Percentiles rank a stretch among this genome's conserved stretches.
Conservation (phyloP, 2,329 filamentous ascomycete genomes). For the Microascus cirrosus region DNA sequence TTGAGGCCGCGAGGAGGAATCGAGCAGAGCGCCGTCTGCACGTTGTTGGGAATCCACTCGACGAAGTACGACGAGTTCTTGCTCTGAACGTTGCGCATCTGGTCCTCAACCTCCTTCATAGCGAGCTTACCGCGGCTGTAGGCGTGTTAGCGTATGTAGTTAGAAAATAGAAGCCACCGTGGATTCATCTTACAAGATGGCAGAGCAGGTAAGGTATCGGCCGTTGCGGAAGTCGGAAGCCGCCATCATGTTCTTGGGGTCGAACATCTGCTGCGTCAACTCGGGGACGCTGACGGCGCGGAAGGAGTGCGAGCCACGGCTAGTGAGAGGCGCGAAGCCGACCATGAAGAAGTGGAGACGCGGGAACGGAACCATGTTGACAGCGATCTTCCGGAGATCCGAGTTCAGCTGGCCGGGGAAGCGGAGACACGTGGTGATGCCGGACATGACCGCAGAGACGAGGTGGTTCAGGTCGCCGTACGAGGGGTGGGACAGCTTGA, state of each 20-base stretch:
- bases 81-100: conserved; percentile 99
- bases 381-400: conserved; percentile 96
- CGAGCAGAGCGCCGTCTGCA: conserved; percentile 98
- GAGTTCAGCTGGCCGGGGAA: conserved; percentile 99
- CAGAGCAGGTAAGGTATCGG: conserved; percentile 98
- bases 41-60: conserved; percentile 99
- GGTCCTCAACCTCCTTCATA: conserved; percentile 99
- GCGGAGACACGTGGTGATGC: conserved; percentile 94
- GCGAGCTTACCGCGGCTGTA: conserved; percentile 90
- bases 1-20: conserved; percentile 95
- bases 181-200: conserved; percentile 66
- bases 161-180: neutral
- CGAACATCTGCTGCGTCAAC: conserved; percentile 99
- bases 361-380: conserved; percentile 99
- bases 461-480: conserved; percentile 99
- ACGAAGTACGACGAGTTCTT: conserved; percentile 99
- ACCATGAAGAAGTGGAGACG: conserved; percentile 99
- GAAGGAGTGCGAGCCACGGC: conserved; percentile 77
- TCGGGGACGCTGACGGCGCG: conserved; percentile 95
- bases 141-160: conserved; percentile 4
- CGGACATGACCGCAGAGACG: conserved; percentile 98
- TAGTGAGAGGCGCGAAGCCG: conserved; percentile 96
- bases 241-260: conserved; percentile 99
- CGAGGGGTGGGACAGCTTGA: conserved; percentile 97
- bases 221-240: conserved; percentile 99